These are phyloP conservation scores for Decorospora gaudefroyi DNA, from an alignment of 2,329 filamentous ascomycete species.

Conservation along the genomic window DNA sequence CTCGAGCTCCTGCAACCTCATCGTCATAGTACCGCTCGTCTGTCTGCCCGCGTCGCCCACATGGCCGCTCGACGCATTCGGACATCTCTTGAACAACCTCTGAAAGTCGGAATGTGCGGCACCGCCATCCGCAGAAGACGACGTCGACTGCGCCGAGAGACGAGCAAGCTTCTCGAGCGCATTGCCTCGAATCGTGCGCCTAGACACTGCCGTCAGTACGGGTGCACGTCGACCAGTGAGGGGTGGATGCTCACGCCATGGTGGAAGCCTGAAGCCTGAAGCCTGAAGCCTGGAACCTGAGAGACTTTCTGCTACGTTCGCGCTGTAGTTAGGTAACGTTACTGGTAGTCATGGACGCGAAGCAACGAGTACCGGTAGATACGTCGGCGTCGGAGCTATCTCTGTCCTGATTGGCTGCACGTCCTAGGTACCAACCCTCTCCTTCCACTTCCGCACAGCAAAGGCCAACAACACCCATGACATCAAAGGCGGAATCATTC, in stretches of 20 bases:
- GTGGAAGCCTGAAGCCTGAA: not conserved
- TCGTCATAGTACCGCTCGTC: no score
- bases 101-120: constrained; percentile 46
- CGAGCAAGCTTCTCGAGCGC: constrained; percentile 57
- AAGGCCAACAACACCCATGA: not conserved
- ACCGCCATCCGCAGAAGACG: constrained; percentile 21
- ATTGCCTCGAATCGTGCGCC: constrained; percentile 51
- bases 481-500: no score
- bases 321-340: no score
- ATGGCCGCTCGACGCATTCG: constrained; percentile 18
- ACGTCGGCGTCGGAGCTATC: constrained; percentile 16
- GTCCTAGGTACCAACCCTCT: not conserved
- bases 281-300: no score
- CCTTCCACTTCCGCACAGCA: not conserved
- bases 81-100: constrained; percentile 50
- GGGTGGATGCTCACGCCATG: constrained; percentile 5
- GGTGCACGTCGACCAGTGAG: not conserved
- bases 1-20: constrained; percentile 86
- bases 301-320: no score
- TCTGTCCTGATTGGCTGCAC: constrained; percentile 16
- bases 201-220: constrained; percentile 12
- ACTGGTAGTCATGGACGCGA: no score
- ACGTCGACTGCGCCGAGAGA: constrained; percentile 50
- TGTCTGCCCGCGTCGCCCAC: no score
- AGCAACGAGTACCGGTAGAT: constrained; percentile 23